Percentiles rank a stretch among this genome's conserved stretches.
phyloP scores from a whole-genome alignment of 2,329 filamentous ascomycete species.

The Penicillium frequentans region DNA sequence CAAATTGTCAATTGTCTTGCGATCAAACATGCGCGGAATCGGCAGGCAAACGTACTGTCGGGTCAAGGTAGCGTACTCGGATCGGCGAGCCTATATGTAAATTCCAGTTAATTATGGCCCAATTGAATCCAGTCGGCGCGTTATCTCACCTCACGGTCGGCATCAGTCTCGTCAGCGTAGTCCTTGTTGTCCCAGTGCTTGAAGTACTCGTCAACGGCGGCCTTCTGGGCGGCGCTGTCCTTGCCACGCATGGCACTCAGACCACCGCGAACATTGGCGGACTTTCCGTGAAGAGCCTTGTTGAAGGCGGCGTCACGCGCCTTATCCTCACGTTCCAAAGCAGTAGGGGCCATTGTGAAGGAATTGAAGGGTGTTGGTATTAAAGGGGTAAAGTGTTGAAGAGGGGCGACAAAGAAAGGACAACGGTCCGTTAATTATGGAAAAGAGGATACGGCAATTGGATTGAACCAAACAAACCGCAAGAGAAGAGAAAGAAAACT shows the following conservation, averaged over 20 bases:
- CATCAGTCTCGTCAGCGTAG: slow-evolving; percentile 76
- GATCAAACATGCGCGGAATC: background rate
- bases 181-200: slow-evolving; percentile 93
- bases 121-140: background rate
- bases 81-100: slow-evolving; percentile 64
- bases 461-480: slow-evolving; percentile 11
- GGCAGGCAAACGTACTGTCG: slow-evolving; percentile 69
- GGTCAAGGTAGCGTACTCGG: slow-evolving; percentile 90
- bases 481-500: background rate
- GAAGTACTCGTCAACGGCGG: slow-evolving; percentile 88
- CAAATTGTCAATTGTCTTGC: slow-evolving; percentile 4
- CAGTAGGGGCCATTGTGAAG: slow-evolving; percentile 51
- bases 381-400: slow-evolving; percentile 1
- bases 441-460: slow-evolving; percentile 8
- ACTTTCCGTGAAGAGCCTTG: slow-evolving; percentile 79
- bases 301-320: slow-evolving; percentile 86
- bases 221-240: slow-evolving; percentile 73
- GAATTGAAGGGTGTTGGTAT: slow-evolving; percentile 16
- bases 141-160: slow-evolving; percentile 68
- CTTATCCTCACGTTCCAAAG: slow-evolving; percentile 80
- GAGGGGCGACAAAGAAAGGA: slow-evolving; percentile 6
- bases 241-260: slow-evolving; percentile 84
- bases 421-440: slow-evolving; percentile 5
- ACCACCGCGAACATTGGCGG: slow-evolving; percentile 68
- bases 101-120: background rate